Conservation (phyloP, 495 filamentous ascomycete genomes). For the Neurospora intermedia region DNA sequence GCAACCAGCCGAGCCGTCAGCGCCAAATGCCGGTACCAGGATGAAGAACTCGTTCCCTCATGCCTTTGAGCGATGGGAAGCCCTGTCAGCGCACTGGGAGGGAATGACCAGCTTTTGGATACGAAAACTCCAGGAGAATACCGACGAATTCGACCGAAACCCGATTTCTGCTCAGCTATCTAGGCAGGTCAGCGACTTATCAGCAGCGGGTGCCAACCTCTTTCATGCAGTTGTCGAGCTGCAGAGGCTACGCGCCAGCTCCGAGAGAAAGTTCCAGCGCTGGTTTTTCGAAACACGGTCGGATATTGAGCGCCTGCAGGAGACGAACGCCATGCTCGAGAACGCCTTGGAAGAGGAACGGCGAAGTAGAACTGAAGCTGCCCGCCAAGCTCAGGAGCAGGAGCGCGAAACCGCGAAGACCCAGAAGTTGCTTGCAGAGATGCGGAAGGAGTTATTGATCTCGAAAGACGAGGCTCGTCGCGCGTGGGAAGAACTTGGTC, state of each 20-base stretch:
- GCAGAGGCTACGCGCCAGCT: conserved; percentile 88
- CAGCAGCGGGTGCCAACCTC: conserved; percentile 89
- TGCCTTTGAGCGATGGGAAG: conserved; percentile 96
- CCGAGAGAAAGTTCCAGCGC: conserved; percentile 93
- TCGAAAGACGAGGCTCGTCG: conserved; percentile 92
- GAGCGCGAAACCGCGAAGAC: conserved; percentile 55
- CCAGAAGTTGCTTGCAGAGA: conserved; percentile 69
- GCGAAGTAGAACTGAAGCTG: conserved; percentile 52
- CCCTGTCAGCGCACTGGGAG: conserved; percentile 94
- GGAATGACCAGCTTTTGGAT: conserved; percentile 97
- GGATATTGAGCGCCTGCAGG: conserved; percentile 76
- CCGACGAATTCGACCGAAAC: conserved; percentile 68
- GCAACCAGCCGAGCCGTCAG: conserved; percentile 24
- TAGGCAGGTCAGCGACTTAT: conserved; percentile 88
- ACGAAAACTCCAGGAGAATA: conserved; percentile 78
- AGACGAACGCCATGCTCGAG: conserved; percentile 74
- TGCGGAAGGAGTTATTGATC: conserved; percentile 83
- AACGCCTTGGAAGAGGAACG: conserved; percentile 62
- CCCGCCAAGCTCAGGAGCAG: conserved; percentile 49
- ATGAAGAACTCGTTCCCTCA: conserved; percentile 66
- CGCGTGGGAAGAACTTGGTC: conserved; percentile 93
- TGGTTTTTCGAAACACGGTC: conserved; percentile 95
- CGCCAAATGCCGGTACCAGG: conserved; percentile 19
- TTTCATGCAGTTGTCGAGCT: conserved; percentile 97
- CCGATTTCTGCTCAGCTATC: conserved; percentile 80